These are phyloP conservation scores for Colletotrichum simmondsii DNA, from an alignment of 2,329 filamentous ascomycete species.

Conservation along the genomic window DNA sequence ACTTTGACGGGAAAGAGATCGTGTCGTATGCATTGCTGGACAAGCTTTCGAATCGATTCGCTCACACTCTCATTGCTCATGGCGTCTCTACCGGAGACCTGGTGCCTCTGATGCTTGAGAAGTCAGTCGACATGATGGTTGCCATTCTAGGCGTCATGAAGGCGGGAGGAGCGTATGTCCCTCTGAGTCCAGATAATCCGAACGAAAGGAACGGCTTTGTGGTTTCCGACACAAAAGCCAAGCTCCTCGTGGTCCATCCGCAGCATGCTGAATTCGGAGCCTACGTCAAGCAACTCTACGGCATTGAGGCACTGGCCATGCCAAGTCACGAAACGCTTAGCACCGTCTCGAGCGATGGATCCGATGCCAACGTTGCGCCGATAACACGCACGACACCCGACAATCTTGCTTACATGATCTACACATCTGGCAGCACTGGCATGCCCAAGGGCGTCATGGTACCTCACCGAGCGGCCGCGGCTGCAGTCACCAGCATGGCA, in stretches of 20 bases:
- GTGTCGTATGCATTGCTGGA: slow-evolving; percentile 18
- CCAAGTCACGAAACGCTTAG: neutral
- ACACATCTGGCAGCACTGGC: slow-evolving; percentile 26
- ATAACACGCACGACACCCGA: neutral
- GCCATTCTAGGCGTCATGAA: slow-evolving; percentile 36
- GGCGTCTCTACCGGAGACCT: slow-evolving; percentile 12
- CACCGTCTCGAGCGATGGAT: neutral
- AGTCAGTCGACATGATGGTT: slow-evolving; percentile 36
- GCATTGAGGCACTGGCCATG: neutral
- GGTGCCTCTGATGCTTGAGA: slow-evolving; percentile 25
- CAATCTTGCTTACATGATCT: slow-evolving; percentile 24
- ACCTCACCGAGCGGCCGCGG: slow-evolving; percentile 33
- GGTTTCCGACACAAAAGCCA: slow-evolving; percentile 32
- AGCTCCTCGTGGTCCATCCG: slow-evolving; percentile 26
- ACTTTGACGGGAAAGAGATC: slow-evolving; percentile 15
- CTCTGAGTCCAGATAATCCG: slow-evolving; percentile 38
- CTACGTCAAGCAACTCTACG: neutral
- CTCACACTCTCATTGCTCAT: neutral
- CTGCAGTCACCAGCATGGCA: slow-evolving; percentile 35
- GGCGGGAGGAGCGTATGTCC: slow-evolving; percentile 36
- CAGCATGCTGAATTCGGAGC: neutral
- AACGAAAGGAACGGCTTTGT: slow-evolving; percentile 36
- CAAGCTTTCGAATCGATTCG: slow-evolving; percentile 7
- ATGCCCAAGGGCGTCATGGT: slow-evolving; percentile 35
- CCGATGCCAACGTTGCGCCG: neutral